phyloP scores from a whole-genome alignment of 2,329 filamentous ascomycete genomes.

The Calonectria multiphialidica region DNA sequence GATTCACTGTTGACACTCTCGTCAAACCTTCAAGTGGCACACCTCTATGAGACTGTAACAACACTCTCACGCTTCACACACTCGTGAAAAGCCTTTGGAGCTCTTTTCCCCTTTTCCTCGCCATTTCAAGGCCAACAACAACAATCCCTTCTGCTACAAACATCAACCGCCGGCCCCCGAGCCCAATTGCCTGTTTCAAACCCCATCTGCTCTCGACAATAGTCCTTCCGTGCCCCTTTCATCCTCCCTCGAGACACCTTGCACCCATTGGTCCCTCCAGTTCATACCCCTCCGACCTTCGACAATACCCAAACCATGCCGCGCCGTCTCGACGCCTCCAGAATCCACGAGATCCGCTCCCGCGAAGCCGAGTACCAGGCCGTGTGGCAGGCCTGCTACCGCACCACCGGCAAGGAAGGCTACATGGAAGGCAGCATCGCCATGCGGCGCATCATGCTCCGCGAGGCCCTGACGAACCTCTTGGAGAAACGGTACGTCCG shows the following conservation, averaged over 20 bases:
- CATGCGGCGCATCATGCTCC: conserved; percentile 25
- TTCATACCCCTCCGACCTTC: neutral
- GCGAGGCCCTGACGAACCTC: conserved; percentile 8
- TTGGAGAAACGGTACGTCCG: conserved; percentile 31
- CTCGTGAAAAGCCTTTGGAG: neutral
- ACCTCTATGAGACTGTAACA: neutral
- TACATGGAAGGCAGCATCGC: conserved; percentile 20
- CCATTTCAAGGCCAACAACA: neutral
- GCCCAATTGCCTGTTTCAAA: neutral
- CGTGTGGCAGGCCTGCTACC: conserved; percentile 40
- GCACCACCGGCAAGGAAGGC: conserved; percentile 22
- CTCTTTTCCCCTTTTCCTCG: neutral
- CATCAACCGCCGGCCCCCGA: neutral
- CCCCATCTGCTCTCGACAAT: neutral
- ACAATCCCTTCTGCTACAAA: neutral
- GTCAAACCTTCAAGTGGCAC: neutral
- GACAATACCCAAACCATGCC: conserved; percentile 22
- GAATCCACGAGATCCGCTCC: conserved; percentile 12
- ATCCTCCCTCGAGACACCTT: neutral
- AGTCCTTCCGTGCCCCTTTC: neutral
- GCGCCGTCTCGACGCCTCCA: neutral
- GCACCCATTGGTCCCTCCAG: neutral
- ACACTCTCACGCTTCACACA: neutral
- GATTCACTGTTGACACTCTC: neutral
- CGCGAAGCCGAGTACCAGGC: conserved; percentile 42